Evolutionary conservation across 371 early-diverging fungal genomes (phyloP).

Genomic region (Rozella allomycis): DNA sequence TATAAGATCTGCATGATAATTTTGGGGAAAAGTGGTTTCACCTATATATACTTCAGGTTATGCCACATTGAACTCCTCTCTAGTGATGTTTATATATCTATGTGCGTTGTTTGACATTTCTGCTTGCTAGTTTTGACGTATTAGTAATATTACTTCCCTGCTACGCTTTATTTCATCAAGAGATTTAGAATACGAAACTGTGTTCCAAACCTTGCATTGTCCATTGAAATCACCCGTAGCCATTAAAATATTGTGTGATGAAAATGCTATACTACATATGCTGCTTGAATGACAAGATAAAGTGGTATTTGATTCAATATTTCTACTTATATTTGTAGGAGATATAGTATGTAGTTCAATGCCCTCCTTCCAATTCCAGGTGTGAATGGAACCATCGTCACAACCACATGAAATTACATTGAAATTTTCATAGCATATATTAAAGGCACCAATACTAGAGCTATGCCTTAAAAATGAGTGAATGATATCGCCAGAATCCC

Average conservation of each 20-base stretch:
- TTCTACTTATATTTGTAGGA: no score
- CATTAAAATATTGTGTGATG: slow-evolving; percentile 15
- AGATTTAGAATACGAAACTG: slow-evolving; percentile 16
- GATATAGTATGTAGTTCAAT: no score
- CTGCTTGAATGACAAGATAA: slow-evolving; percentile 6
- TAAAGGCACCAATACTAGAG: slow-evolving; percentile 13
- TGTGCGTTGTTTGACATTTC: neutral
- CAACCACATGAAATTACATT: slow-evolving; percentile 15
- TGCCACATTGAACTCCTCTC: no score
- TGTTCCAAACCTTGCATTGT: slow-evolving; percentile 27
- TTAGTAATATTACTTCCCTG: neutral
- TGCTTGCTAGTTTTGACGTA: neutral
- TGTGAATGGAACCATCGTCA: slow-evolving; percentile 15
- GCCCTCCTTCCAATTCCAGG: slow-evolving; percentile 14
- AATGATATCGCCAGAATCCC: slow-evolving; percentile 9
- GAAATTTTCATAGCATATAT: slow-evolving; percentile 10
- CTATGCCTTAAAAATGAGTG: slow-evolving; percentile 14
- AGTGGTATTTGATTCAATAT: neutral
- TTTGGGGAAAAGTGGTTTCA: slow-evolving; percentile 13
- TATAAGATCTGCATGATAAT: slow-evolving; percentile 26
- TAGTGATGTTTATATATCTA: neutral
- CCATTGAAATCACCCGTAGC: slow-evolving; percentile 19
- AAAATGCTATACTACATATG: slow-evolving; percentile 13
- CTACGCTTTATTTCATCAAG: neutral
- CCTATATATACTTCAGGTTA: neutral